Evolutionary conservation across 306 rosid species (phyloP), one percentile per base, ranked within the genome.

Genomic region (Cucurbita ficifolia): DNA sequence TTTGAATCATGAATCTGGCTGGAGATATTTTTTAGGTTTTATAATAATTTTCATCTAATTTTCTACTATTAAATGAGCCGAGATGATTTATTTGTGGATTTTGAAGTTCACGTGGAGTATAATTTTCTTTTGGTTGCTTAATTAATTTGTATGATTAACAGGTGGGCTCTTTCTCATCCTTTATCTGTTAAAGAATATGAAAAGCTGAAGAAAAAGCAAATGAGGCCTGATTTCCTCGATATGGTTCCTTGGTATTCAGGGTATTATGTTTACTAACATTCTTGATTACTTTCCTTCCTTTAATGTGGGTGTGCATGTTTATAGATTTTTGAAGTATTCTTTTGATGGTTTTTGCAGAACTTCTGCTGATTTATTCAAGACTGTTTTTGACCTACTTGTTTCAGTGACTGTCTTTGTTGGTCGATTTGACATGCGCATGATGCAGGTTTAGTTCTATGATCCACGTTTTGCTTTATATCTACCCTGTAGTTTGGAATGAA

Each of bases 181-280:
- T 65, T 89, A 65, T 89, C 97, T 69, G 85, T 86, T 68, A 84
- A 91, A 85, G 99, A 91, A 83, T 83, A 76, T 79, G 92, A 86
- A 78, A 85, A 86, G 85, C 16, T 85, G 60, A 94, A 94, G 90
- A 87, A 82, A 85, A 91, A 88, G 88, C 96, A 91, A 81, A 75
- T 94, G 97, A 91, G 83, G 81, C 99, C 99, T 74, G 88, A 84
- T 65, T 94, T 91, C 84, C 77, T 94, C 77, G 99, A 94, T 72
- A 94, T 94, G 97, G 99, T 94, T 86, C 99, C 97, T 77, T 94
- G 99, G 97, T 94, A 91, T 87, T 94, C 99, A 19, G 97, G 99
- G 97, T 89, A 89, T 76, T 61, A 43, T 70, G 72, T 24, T 69
- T 48, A 22, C 40, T 61, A 53, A 55, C 49, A 65, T 49, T 24